Evolutionary conservation across 257 asterid species (phyloP), one percentile per base, ranked within the genome.

Genomic region (Gentiana straminea): DNA sequence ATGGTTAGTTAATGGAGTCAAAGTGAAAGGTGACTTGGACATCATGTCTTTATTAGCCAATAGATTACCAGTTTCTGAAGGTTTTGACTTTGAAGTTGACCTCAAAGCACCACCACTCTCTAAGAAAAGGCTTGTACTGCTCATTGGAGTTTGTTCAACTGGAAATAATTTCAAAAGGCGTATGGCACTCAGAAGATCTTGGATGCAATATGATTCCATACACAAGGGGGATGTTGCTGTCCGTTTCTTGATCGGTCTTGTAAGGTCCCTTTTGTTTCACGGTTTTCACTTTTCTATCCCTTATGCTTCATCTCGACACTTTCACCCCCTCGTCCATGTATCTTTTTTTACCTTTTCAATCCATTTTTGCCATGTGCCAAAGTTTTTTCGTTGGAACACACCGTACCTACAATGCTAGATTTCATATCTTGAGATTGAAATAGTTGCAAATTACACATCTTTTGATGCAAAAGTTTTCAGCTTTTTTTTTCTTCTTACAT

Each of bases 171-270:
- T 91, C 39, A 95, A 79, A 79, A 85, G 95, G 66, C 94, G 98
- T 4, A 83, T 84, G 98, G 93, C 97, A 35, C 62, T 91, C 54
- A 81, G 98, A 68, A 85, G 89, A 73, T 78, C 94, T 44, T 91
- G 97, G 98, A 91, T 91, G 98, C 96, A 83, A 59, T 91, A 82
- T 59, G 86, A 81, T 59, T 84, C 86, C 9, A 86, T 87, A 44
- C 90, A 80, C 12, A 63, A 76, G 1, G 97, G 94, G 60, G 79
- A 70, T 52, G 98, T 91, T 64, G 97, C 86, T 49, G 93, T 87
- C 32, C 95, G 94, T 54, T 91, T 91, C 73, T 81, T 87, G 81
- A 80, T 87, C 52, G 98, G 98, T 72, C 93, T 91, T 71, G 98
- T 91, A 73, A 87, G 98, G 24, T 24, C 24, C 24, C 24, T 24